phyloP scores from a whole-genome alignment of 2,329 filamentous ascomycete species.

The Biscogniauxia sp. region DNA sequence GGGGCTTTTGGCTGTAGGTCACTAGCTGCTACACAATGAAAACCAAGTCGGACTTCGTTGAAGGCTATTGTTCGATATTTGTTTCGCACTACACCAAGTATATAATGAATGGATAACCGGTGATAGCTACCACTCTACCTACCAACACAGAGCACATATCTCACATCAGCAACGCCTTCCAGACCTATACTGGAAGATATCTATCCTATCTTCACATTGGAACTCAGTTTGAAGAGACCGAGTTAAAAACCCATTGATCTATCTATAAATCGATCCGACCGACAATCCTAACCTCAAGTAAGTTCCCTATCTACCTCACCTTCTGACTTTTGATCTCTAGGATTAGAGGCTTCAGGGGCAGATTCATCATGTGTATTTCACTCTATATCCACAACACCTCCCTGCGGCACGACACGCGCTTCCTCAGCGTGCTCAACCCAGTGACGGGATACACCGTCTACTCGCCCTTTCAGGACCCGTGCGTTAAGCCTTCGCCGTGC shows the following conservation, averaged over 20 bases:
- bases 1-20: neutral
- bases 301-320: no score
- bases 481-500: neutral
- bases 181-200: no score
- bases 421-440: slow-evolving; percentile 14
- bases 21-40: no score
- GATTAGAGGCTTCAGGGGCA: neutral
- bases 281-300: no score
- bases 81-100: neutral
- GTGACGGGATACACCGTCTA: slow-evolving; percentile 17
- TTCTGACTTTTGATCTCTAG: neutral
- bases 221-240: no score
- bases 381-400: slow-evolving; percentile 18
- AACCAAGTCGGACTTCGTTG: neutral
- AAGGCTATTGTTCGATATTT: neutral
- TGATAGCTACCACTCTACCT: neutral
- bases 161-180: no score
- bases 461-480: slow-evolving; percentile 19
- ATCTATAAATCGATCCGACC: no score
- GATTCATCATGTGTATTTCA: slow-evolving; percentile 13
- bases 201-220: no score
- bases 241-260: no score
- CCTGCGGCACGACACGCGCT: slow-evolving; percentile 17
- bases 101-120: neutral
- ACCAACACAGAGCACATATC: no score